Conservation (phyloP, 805 yeast species). For the Hanseniaspora hatyaiensis region DNA sequence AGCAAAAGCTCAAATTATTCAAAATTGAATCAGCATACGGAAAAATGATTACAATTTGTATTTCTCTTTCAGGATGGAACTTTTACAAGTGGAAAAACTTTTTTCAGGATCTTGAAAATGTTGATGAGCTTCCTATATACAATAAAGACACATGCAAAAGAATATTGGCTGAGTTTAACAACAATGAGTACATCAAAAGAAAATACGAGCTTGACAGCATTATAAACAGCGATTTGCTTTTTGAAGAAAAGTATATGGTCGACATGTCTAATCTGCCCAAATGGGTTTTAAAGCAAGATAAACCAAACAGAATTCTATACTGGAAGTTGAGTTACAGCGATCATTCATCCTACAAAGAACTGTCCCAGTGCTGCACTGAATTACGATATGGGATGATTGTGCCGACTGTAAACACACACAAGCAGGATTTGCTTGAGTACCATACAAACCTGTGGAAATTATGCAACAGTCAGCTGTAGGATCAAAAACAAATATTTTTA, state of each 20-base stretch:
- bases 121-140: not conserved
- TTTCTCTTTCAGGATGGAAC: slow-evolving; percentile 16
- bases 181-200: slow-evolving; percentile 6
- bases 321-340: slow-evolving; percentile 81
- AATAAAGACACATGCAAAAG: not conserved
- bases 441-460: slow-evolving; percentile 32
- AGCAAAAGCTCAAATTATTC: slow-evolving; percentile 3
- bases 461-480: not conserved
- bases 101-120: slow-evolving; percentile 7
- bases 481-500: not conserved
- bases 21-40: slow-evolving; percentile 2
- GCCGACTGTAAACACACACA: slow-evolving; percentile 55
- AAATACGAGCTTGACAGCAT: not conserved
- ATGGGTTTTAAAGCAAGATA: slow-evolving; percentile 25
- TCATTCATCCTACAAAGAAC: slow-evolving; percentile 80
- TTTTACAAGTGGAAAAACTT: slow-evolving; percentile 11
- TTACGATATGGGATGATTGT: slow-evolving; percentile 44
- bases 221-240: slow-evolving; percentile 17
- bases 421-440: slow-evolving; percentile 20
- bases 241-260: slow-evolving; percentile 18
- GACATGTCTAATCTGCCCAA: slow-evolving; percentile 24
- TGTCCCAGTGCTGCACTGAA: slow-evolving; percentile 50
- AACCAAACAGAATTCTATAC: slow-evolving; percentile 33
- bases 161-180: slow-evolving; percentile 6
- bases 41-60: slow-evolving; percentile 13